Percentiles rank a stretch among this genome's conserved stretches.
Conservation (phyloP, 352 stramenopile species). For the Thalassiosira exigua region DNA sequence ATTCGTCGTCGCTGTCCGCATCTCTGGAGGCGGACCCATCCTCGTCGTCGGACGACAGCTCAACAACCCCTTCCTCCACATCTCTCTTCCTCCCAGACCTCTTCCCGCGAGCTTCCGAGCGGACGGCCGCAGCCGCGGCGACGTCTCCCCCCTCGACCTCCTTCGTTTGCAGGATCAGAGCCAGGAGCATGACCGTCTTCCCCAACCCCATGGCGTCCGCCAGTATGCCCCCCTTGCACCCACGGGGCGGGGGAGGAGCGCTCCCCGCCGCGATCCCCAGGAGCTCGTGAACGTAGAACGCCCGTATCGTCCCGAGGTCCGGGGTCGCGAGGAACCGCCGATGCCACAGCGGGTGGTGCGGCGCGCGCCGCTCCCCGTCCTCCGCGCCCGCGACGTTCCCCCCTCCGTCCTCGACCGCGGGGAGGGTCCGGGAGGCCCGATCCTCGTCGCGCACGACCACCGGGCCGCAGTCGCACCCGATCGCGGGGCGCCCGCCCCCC, state of each 20-base stretch:
- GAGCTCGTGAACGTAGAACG: constrained; percentile 80
- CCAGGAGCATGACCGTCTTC: constrained; percentile 82
- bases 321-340: constrained; percentile 67
- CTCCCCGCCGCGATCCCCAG: constrained; percentile 47
- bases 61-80: constrained; percentile 30
- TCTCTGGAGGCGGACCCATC: background rate
- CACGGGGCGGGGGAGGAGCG: constrained; percentile 66
- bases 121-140: background rate
- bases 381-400: background rate
- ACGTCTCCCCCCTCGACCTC: constrained; percentile 22
- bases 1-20: constrained; percentile 32
- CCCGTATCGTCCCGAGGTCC: constrained; percentile 46
- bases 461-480: constrained; percentile 70
- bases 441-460: constrained; percentile 57
- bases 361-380: constrained; percentile 7
- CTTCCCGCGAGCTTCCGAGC: background rate
- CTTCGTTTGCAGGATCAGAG: constrained; percentile 72
- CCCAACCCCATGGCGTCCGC: constrained; percentile 78
- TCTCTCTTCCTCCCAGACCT: background rate
- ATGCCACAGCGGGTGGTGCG: constrained; percentile 80
- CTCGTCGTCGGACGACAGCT: constrained; percentile 30
- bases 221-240: constrained; percentile 78
- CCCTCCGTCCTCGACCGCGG: constrained; percentile 34
- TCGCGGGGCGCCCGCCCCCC: constrained; percentile 12
- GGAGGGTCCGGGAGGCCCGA: constrained; percentile 34